phyloP scores from a whole-genome alignment of 2,329 filamentous ascomycete species.

The Apiospora saccharicola region DNA sequence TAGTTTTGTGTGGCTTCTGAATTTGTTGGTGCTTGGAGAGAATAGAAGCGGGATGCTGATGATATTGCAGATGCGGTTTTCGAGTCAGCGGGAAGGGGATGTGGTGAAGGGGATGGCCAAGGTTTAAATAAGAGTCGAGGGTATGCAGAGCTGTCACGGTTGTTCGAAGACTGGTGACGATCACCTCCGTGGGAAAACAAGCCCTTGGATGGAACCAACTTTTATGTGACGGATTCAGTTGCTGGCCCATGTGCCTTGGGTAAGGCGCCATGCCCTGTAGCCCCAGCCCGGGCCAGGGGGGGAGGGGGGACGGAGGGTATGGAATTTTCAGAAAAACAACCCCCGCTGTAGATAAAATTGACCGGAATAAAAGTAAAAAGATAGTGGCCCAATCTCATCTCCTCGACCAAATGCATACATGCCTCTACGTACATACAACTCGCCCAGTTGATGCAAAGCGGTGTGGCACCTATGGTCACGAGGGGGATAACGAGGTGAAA shows the following conservation, averaged over 20 bases:
- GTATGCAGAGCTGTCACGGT: conserved; percentile 8
- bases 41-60: not conserved
- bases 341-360: conserved; percentile 12
- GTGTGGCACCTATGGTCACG: conserved; percentile 17
- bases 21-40: not conserved
- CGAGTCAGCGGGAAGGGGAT: not conserved
- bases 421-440: not conserved
- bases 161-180: not conserved
- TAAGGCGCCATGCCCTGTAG: conserved; percentile 8
- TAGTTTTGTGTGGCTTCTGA: not conserved
- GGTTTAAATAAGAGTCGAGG: conserved; percentile 28
- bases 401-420: not conserved
- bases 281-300: not conserved
- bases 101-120: conserved; percentile 20
- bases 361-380: not conserved
- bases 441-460: not conserved
- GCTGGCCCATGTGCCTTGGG: conserved; percentile 14
- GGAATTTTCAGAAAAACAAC: conserved; percentile 4
- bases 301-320: no score
- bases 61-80: not conserved
- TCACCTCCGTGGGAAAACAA: conserved; percentile 7
- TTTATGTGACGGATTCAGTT: conserved; percentile 21
- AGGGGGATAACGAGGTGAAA: conserved; percentile 15
- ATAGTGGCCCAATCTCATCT: conserved; percentile 11
- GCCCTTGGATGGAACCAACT: conserved; percentile 23